Percentiles rank a stretch among this genome's conserved stretches.
Conservation (phyloP, 805 yeast genomes). For the Tetrapisispora namnaoensis region DNA sequence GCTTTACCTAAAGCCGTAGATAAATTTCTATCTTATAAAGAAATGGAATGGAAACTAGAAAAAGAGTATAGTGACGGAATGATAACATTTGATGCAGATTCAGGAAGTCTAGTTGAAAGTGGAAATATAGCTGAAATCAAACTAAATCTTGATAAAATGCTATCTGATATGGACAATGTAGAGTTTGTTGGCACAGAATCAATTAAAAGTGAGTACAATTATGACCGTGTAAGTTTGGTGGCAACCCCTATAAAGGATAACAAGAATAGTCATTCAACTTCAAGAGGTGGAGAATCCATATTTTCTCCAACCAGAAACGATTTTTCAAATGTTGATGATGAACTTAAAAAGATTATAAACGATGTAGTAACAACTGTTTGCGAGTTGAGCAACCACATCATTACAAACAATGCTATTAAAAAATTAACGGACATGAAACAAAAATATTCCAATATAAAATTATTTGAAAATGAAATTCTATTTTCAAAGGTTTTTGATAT, state of each 20-base stretch:
- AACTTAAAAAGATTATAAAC: conserved; percentile 15
- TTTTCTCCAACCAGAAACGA: background rate
- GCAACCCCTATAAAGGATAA: background rate
- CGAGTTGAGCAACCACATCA: conserved; percentile 46
- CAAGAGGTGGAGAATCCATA: background rate
- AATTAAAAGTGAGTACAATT: background rate
- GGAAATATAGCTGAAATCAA: conserved; percentile 10
- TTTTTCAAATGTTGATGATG: background rate
- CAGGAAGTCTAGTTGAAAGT: conserved; percentile 12
- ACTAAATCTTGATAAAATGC: conserved; percentile 16
- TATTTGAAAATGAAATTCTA: conserved; percentile 43
- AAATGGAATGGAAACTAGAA: conserved; percentile 12
- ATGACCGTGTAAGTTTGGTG: background rate
- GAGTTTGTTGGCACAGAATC: background rate
- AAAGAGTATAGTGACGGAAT: conserved; percentile 13
- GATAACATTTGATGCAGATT: conserved; percentile 11
- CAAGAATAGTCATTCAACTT: background rate
- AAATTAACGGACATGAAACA: conserved; percentile 46
- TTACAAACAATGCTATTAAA: conserved; percentile 45
- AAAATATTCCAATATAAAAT: conserved; percentile 36
- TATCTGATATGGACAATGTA: conserved; percentile 14
- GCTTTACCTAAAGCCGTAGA: conserved; percentile 32
- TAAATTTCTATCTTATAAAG: conserved; percentile 26
- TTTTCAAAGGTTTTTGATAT: conserved; percentile 43
- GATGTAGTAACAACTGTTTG: conserved; percentile 35